These are phyloP conservation scores for Talaromyces piceae DNA, from an alignment of 2,329 filamentous ascomycete genomes.

Conservation along the genomic window DNA sequence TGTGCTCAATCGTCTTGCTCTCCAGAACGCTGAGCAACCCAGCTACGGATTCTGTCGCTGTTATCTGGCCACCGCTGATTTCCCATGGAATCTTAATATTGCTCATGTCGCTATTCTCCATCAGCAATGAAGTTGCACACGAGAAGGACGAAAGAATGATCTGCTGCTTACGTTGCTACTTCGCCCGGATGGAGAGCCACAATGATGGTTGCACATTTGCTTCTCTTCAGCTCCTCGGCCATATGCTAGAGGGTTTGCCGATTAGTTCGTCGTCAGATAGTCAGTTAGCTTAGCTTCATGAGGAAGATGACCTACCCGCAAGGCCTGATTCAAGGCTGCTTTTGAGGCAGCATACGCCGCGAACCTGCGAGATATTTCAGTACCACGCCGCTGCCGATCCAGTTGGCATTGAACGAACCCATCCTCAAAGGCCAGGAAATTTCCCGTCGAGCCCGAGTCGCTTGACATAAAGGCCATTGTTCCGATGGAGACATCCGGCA, in stretches of 20 bases:
- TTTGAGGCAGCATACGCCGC: conserved; percentile 52
- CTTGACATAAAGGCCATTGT: conserved; percentile 50
- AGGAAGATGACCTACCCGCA: conserved; percentile 24
- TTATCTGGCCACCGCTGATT: conserved; percentile 44
- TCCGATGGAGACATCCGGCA: conserved; percentile 40
- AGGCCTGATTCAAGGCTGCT: conserved; percentile 50
- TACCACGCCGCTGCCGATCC: no score
- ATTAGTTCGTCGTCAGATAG: background rate
- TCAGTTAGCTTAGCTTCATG: background rate
- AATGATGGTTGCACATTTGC: conserved; percentile 43
- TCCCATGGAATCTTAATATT: conserved; percentile 46
- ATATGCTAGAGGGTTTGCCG: conserved; percentile 41
- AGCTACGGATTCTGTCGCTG: conserved; percentile 42
- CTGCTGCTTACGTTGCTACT: conserved; percentile 41
- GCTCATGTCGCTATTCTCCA: conserved; percentile 42
- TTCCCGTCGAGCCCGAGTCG: conserved; percentile 47
- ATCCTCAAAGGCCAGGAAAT: conserved; percentile 50
- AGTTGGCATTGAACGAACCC: conserved; percentile 15
- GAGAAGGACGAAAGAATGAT: no score
- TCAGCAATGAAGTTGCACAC: background rate
- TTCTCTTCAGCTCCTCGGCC: conserved; percentile 48
- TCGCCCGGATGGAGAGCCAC: conserved; percentile 53
- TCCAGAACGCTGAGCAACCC: conserved; percentile 47
- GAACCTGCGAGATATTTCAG: conserved; percentile 32
- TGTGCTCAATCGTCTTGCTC: conserved; percentile 42